Base-by-base conservation (phyloP, 345 rosid species). In the Melastoma malabathricum region DNA sequence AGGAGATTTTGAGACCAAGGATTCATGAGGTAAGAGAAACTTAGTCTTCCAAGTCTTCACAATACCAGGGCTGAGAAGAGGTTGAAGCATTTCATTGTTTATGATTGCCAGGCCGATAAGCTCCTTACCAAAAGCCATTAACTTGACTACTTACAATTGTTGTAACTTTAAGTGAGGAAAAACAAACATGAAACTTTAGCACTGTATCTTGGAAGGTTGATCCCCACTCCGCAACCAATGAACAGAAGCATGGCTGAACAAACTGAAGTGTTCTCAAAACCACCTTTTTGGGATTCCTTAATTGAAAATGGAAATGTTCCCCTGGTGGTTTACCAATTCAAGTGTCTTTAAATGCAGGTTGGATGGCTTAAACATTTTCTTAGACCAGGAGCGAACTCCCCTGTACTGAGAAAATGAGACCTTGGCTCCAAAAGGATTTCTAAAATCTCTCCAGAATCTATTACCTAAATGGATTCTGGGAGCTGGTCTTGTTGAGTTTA, bases 1-100 rank as follows among this genome's bases (percentile, higher is more conserved):
- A 1, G 82, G 73, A 1, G 73, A 76, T 23, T 67, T 72, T 67
- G 77, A 69, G 54, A 48, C 77, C 68, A 6, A 76, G 77, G 59
- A 76, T 72, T 34, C 25, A 57, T 38, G 77, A 75, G 75, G 81
- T 69, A 27, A 50, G 12, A 8, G 48, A 34, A 5, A 13, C 15
- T 23, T 48, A 18, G 17, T 48, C 46, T 10, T 17, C 1, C 46
- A 10, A 27, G 46, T n/a, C n/a, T n/a, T n/a, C n/a, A 16, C 18
- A 29, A 18, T n/a, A 8, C 46, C 8, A 15, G 19, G 6, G 45
- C 15, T 15, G n/a, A 13, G 20, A 55, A 56, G 19, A 13, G 13
- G 49, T 48, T 15, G 48, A 16, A 10, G 18, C 16, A 10, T 44
- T 7, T 29, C 13, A 3, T 17, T 23, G 0, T 55, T 23, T 20